Conservation (phyloP, 345 rosid species). For the Citrus medica region DNA sequence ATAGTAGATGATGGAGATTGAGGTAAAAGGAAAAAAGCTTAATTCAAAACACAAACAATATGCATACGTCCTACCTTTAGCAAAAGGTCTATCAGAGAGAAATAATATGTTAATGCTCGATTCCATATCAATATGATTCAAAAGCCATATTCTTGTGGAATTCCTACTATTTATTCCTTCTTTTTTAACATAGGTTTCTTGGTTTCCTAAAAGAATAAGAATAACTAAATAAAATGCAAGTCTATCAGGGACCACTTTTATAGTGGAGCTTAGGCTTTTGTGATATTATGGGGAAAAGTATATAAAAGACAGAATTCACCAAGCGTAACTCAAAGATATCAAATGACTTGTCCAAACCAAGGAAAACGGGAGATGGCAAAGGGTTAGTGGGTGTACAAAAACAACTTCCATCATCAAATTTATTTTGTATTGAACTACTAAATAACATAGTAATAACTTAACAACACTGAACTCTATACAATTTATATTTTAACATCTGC, state of each 20-base stretch:
- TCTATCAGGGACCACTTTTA: background rate
- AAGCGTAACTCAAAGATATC: background rate
- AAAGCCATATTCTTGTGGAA: background rate
- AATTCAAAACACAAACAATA: background rate
- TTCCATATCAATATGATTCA: background rate
- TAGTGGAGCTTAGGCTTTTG: background rate
- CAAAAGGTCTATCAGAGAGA: background rate
- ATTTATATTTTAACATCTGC: background rate
- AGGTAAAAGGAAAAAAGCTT: background rate
- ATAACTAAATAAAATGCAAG: background rate
- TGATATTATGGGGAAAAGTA: background rate
- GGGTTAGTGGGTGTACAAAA: background rate
- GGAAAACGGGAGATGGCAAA: background rate
- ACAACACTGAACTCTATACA: background rate
- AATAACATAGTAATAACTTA: background rate
- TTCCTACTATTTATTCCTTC: background rate
- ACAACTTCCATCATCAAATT: background rate
- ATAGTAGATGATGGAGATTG: slow-evolving; percentile 6
- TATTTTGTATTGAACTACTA: background rate
- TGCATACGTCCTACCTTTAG: background rate
- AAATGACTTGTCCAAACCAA: background rate
- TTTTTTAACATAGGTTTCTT: background rate
- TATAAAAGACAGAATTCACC: background rate
- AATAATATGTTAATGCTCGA: background rate
- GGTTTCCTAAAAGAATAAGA: background rate